Conservation (phyloP, 2,329 filamentous ascomycete genomes). For the Fusarium tricinctum region DNA sequence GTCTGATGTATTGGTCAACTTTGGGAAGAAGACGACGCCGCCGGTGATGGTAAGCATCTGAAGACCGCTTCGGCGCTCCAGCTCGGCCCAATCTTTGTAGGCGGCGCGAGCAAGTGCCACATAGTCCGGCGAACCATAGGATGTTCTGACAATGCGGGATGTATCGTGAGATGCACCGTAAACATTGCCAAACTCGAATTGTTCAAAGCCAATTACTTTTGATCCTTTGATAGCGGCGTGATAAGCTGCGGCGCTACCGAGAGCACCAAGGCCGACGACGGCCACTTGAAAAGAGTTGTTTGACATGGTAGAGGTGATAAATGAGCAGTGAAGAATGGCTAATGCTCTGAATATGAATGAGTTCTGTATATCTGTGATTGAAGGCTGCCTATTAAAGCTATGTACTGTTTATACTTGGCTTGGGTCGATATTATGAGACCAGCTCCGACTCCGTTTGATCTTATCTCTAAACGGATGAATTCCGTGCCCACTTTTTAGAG, state of each 20-base stretch:
- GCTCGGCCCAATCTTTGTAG: slow-evolving; percentile 45
- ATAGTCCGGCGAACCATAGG: slow-evolving; percentile 43
- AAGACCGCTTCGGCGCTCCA: slow-evolving; percentile 38
- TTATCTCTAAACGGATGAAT: too few relatives aligned
- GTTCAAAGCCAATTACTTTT: slow-evolving; percentile 45
- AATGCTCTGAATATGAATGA: too few relatives aligned
- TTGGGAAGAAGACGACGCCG: slow-evolving; percentile 44
- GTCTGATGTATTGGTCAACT: background rate
- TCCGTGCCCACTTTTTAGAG: background rate
- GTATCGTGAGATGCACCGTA: slow-evolving; percentile 48
- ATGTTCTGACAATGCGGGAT: slow-evolving; percentile 45
- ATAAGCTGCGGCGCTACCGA: slow-evolving; percentile 22
- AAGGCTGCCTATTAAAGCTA: background rate
- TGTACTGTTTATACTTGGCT: background rate
- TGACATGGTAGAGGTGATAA: background rate
- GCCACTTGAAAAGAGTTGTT: slow-evolving; percentile 10
- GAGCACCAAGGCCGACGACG: slow-evolving; percentile 20
- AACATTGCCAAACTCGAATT: slow-evolving; percentile 47
- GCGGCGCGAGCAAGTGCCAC: slow-evolving; percentile 43
- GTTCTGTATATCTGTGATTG: too few relatives aligned
- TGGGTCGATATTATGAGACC: background rate
- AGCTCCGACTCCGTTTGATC: background rate
- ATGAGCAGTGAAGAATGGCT: too few relatives aligned
- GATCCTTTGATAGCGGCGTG: slow-evolving; percentile 38
- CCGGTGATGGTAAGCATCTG: slow-evolving; percentile 44